Conservation (phyloP, 352 stramenopile species). For the Pythium volutum region DNA sequence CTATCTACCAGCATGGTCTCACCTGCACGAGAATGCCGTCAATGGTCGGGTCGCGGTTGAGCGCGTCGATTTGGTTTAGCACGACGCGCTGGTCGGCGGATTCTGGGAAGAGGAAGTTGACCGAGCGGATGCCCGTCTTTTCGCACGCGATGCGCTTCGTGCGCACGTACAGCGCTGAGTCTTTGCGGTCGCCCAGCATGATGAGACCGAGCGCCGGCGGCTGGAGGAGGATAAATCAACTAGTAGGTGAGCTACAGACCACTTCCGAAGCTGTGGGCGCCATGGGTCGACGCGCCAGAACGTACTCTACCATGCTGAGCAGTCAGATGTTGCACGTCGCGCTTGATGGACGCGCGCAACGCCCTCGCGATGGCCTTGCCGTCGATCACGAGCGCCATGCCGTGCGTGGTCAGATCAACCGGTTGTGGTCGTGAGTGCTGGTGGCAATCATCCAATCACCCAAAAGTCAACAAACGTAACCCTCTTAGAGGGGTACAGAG, state of each 20-base stretch:
- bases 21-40: conserved; percentile 89
- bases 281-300: background rate
- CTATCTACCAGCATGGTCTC: too few species aligned
- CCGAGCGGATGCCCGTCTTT: conserved; percentile 91
- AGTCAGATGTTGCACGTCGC: conserved; percentile 54
- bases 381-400: conserved; percentile 54
- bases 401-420: background rate
- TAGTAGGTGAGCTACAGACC: conserved; percentile 6
- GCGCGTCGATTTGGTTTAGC: conserved; percentile 61
- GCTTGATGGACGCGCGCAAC: conserved; percentile 55
- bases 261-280: background rate
- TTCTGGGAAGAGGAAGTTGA: conserved; percentile 84
- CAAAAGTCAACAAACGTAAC: background rate
- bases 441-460: conserved; percentile 1
- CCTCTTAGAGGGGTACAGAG: background rate
- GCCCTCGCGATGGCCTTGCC: conserved; percentile 67
- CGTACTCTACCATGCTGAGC: conserved; percentile 47
- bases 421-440: background rate
- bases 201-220: conserved; percentile 96
- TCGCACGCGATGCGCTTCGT: conserved; percentile 97
- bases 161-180: conserved; percentile 97
- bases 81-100: conserved; percentile 49
- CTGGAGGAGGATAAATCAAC: conserved; percentile 26
- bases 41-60: conserved; percentile 74
- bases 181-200: conserved; percentile 95